These are phyloP conservation scores for Calonectria hongkongensis DNA, from an alignment of 2,329 filamentous ascomycete species.

Conservation along the genomic window DNA sequence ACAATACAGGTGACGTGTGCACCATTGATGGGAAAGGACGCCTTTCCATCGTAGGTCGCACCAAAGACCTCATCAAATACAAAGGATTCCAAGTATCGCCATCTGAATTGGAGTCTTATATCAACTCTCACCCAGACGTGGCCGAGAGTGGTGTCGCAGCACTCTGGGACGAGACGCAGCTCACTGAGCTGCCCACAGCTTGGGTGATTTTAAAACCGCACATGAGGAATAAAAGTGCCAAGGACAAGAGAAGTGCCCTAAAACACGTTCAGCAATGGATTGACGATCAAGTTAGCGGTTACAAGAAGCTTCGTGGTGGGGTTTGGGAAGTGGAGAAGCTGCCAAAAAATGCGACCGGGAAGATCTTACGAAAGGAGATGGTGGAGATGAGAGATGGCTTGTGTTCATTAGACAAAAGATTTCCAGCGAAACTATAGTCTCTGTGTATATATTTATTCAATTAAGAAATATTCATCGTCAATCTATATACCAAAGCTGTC, in stretches of 20 bases:
- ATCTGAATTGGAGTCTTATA: conserved; percentile 59
- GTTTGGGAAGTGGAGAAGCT: conserved; percentile 59
- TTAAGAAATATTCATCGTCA: background rate
- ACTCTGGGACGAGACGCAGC: conserved; percentile 60
- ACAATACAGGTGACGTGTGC: conserved; percentile 68
- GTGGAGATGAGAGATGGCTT: conserved; percentile 56
- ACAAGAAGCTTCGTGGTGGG: conserved; percentile 64
- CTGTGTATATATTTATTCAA: background rate
- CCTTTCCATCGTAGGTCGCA: conserved; percentile 61
- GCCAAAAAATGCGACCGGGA: conserved; percentile 62
- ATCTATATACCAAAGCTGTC: background rate
- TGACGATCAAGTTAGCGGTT: conserved; percentile 62
- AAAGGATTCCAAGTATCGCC: conserved; percentile 65
- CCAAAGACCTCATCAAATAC: conserved; percentile 66
- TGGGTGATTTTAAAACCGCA: conserved; percentile 60
- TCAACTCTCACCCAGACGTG: conserved; percentile 62
- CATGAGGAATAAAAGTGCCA: conserved; percentile 36
- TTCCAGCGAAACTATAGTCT: conserved; percentile 43
- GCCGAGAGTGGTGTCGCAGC: conserved; percentile 60
- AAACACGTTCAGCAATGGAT: conserved; percentile 57
- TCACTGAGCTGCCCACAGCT: conserved; percentile 62
- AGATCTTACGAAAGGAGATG: conserved; percentile 60
- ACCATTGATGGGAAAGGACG: conserved; percentile 57
- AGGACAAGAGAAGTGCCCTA: conserved; percentile 48
- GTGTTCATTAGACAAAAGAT: conserved; percentile 54